Evolutionary conservation across 169 alveolate species (phyloP).

Genomic region (Eimeria zaria): DNA sequence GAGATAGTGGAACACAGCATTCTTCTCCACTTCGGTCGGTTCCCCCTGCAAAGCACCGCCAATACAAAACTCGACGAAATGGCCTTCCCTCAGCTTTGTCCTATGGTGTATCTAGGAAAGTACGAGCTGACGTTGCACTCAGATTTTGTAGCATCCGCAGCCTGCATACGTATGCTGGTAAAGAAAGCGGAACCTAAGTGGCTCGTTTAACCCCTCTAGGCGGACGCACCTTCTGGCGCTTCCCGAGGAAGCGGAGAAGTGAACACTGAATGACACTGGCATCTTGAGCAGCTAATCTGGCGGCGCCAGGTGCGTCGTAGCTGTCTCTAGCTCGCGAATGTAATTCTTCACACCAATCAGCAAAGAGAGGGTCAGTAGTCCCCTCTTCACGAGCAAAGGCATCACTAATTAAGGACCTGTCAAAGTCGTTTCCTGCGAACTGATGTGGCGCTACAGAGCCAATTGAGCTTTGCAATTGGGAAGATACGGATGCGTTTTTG

Average conservation of each 20-base stretch:
- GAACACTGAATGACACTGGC: slow-evolving; percentile 58
- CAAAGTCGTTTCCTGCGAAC: neutral
- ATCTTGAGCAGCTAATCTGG: slow-evolving; percentile 41
- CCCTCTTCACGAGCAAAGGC: slow-evolving; percentile 56
- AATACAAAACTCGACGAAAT: neutral
- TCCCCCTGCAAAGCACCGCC: slow-evolving; percentile 47
- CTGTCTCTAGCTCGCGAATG: slow-evolving; percentile 4
- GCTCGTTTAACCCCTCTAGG: neutral
- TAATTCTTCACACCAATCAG: slow-evolving; percentile 63
- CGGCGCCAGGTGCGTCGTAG: slow-evolving; percentile 24
- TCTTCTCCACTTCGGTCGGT: slow-evolving; percentile 22
- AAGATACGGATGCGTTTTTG: neutral
- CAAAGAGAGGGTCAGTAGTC: slow-evolving; percentile 2
- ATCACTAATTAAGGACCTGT: slow-evolving; percentile 19
- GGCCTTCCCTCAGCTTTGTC: neutral
- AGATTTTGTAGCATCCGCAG: neutral
- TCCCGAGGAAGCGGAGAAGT: slow-evolving; percentile 80
- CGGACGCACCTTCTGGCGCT: slow-evolving; percentile 51
- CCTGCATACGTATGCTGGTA: neutral
- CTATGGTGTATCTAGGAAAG: neutral
- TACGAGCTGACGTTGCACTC: neutral
- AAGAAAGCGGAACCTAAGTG: neutral
- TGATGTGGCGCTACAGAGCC: neutral
- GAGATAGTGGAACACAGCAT: slow-evolving; percentile 42
- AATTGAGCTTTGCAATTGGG: neutral